Evolutionary conservation across 176 grass and related monocot species (phyloP).

Genomic region (Oryza meridionalis): DNA sequence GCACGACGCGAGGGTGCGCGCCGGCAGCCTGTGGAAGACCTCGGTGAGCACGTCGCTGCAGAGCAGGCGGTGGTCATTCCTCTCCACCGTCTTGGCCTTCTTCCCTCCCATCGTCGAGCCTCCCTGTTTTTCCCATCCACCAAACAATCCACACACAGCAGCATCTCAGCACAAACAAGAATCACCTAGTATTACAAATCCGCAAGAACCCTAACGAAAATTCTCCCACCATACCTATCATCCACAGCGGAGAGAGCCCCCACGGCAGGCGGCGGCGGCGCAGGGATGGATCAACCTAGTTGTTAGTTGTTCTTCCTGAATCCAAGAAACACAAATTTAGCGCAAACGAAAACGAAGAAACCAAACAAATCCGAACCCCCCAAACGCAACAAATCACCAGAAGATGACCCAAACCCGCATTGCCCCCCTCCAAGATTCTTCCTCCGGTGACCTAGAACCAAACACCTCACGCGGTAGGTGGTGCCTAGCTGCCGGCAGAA

Average conservation of each 20-base stretch:
- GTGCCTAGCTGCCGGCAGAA: neutral
- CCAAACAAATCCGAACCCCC: neutral
- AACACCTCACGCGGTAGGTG: constrained; percentile 36
- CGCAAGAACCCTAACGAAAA: neutral
- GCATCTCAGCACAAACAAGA: constrained; percentile 6
- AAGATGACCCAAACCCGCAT: constrained; percentile 35
- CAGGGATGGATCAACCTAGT: constrained; percentile 1
- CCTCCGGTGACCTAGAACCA: neutral
- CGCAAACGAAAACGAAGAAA: neutral
- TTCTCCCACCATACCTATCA: constrained; percentile 29
- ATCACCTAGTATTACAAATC: neutral
- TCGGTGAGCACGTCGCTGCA: constrained; percentile 53
- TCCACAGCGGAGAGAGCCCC: neutral
- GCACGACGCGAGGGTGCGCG: constrained; percentile 45
- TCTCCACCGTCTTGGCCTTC: constrained; percentile 28
- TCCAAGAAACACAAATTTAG: constrained; percentile 31
- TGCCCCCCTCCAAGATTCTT: constrained; percentile 19
- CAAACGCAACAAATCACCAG: neutral
- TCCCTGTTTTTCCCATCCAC: constrained; percentile 14
- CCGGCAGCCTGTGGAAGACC: constrained; percentile 54
- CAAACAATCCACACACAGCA: neutral
- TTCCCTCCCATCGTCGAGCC: constrained; percentile 24
- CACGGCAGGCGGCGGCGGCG: neutral
- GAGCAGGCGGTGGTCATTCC: constrained; percentile 15
- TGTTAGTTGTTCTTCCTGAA: constrained; percentile 9